These are phyloP conservation scores for Luffa aegyptiaca DNA, from an alignment of 306 rosid genomes.

Conservation along the genomic window DNA sequence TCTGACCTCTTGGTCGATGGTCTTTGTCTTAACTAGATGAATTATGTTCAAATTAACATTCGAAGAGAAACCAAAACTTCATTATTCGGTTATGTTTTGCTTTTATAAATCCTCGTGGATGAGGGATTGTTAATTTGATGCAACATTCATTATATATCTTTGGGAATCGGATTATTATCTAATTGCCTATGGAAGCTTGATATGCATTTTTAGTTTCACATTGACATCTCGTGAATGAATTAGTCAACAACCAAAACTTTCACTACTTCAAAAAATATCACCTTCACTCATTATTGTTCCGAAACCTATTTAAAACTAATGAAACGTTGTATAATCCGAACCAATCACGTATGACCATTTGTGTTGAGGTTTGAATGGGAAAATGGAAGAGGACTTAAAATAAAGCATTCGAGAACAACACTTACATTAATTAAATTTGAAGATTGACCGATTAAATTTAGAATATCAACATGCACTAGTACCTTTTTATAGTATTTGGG, in stretches of 20 bases:
- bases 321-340: neutral
- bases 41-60: neutral
- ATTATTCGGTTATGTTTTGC: neutral
- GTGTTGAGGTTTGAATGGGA: neutral
- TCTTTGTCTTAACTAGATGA: no score
- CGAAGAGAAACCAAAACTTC: neutral
- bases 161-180: neutral
- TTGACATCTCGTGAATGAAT: neutral
- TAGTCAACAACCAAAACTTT: no score
- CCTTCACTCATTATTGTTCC: neutral
- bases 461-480: no score
- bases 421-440: neutral
- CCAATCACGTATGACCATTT: neutral
- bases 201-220: neutral
- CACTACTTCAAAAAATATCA: no score
- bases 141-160: neutral
- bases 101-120: neutral
- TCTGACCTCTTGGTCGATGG: no score
- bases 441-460: neutral
- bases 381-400: neutral
- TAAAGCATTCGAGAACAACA: neutral
- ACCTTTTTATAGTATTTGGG: no score
- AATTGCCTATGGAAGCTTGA: neutral
- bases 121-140: neutral
- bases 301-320: neutral